phyloP scores from a whole-genome alignment of 768 basidiomycete genomes.

The Sarcodon aspratus region DNA sequence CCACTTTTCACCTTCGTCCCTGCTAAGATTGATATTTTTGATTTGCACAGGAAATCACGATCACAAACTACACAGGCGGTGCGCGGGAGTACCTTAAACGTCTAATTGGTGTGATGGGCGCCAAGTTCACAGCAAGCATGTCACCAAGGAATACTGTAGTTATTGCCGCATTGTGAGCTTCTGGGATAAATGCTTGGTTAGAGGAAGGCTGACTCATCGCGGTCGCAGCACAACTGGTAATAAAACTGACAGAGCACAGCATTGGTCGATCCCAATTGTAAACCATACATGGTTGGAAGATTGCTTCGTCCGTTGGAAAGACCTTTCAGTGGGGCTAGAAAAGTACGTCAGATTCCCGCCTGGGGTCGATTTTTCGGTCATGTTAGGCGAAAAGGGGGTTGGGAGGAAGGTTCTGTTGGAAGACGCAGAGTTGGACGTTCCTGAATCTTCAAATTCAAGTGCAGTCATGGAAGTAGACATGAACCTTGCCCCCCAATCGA shows the following conservation, averaged over 20 bases:
- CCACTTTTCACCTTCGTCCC: slow-evolving; percentile 97
- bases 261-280: slow-evolving; percentile 79
- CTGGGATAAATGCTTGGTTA: neutral
- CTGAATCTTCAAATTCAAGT: slow-evolving; percentile 1
- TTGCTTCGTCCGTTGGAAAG: slow-evolving; percentile 73
- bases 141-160: slow-evolving; percentile 66
- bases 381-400: slow-evolving; percentile 20
- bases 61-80: slow-evolving; percentile 85
- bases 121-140: slow-evolving; percentile 75
- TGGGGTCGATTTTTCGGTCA: slow-evolving; percentile 49
- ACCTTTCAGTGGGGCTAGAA: slow-evolving; percentile 47
- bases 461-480: neutral
- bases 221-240: slow-evolving; percentile 11
- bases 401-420: slow-evolving; percentile 9
- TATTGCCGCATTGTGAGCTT: slow-evolving; percentile 71
- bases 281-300: slow-evolving; percentile 92
- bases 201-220: neutral
- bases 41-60: slow-evolving; percentile 50
- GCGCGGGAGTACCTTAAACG: slow-evolving; percentile 83
- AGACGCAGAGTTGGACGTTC: slow-evolving; percentile 2
- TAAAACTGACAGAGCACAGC: slow-evolving; percentile 63
- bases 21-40: slow-evolving; percentile 37
- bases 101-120: slow-evolving; percentile 69
- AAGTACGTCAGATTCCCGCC: slow-evolving; percentile 63
- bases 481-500: neutral